Evolutionary conservation across 129 eudicot genomes (phyloP).

Genomic region (Flaveria robusta): DNA sequence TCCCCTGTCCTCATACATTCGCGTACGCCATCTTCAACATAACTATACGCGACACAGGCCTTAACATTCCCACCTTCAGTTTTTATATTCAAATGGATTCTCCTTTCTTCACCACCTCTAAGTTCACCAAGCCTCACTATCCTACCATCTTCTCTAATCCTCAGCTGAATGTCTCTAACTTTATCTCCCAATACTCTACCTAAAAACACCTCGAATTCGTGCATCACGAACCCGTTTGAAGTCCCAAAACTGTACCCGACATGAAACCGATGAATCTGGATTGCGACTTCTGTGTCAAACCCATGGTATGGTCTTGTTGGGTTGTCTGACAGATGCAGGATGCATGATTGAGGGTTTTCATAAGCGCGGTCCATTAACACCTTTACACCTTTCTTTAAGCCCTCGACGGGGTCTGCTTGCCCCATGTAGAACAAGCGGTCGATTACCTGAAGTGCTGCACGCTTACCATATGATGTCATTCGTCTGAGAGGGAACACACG

Average conservation of each 20-base stretch:
- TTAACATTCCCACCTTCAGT: conserved; percentile 37
- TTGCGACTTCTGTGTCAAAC: conserved; percentile 47
- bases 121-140: conserved; percentile 70
- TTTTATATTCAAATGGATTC: conserved; percentile 47
- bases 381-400: conserved; percentile 79
- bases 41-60: conserved; percentile 65
- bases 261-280: conserved; percentile 73
- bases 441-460: conserved; percentile 76
- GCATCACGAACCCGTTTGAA: conserved; percentile 70
- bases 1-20: conserved; percentile 63
- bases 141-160: conserved; percentile 57
- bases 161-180: conserved; percentile 59
- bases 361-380: conserved; percentile 69
- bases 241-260: conserved; percentile 65
- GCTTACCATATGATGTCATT: conserved; percentile 83
- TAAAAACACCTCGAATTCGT: conserved; percentile 77
- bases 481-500: conserved; percentile 80
- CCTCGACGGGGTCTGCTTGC: conserved; percentile 73
- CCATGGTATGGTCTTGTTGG: conserved; percentile 65
- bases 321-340: conserved; percentile 69
- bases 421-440: conserved; percentile 78
- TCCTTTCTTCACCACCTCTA: conserved; percentile 81
- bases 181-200: conserved; percentile 69
- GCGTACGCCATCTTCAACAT: conserved; percentile 50
- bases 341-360: conserved; percentile 64